Evolutionary conservation across 345 rosid genomes (phyloP).

Genomic region (Acer campestre): DNA sequence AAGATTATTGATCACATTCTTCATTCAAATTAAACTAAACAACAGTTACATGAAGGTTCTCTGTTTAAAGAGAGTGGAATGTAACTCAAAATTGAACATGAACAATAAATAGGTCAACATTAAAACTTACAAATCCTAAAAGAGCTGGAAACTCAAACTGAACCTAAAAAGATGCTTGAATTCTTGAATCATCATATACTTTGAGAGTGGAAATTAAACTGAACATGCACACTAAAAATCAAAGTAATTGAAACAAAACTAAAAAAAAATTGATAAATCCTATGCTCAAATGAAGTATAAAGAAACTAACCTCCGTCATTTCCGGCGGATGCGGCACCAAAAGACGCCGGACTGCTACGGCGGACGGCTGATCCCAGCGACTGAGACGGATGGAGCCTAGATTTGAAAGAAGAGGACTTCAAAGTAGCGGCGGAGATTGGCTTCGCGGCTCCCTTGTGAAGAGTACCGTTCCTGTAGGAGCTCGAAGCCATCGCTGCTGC

Average conservation of each 20-base stretch:
- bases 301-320: conserved; percentile 64
- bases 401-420: conserved; percentile 75
- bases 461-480: conserved; percentile 55
- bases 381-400: conserved; percentile 54
- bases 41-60: neutral
- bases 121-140: neutral
- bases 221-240: neutral
- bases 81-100: neutral
- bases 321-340: conserved; percentile 31
- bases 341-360: conserved; percentile 63
- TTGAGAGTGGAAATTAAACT: too few relatives aligned
- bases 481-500: conserved; percentile 53
- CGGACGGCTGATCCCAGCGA: conserved; percentile 52
- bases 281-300: neutral
- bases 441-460: conserved; percentile 42
- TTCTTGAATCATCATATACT: too few relatives aligned
- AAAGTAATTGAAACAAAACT: neutral
- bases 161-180: too few relatives aligned
- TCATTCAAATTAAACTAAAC: neutral
- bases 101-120: too few relatives aligned
- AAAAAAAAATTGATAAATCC: neutral
- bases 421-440: conserved; percentile 39
- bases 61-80: neutral
- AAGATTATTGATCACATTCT: neutral
- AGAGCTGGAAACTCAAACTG: too few relatives aligned